These are phyloP conservation scores for Epichloe aotearoae DNA, from an alignment of 2,329 filamentous ascomycete species.

Conservation along the genomic window DNA sequence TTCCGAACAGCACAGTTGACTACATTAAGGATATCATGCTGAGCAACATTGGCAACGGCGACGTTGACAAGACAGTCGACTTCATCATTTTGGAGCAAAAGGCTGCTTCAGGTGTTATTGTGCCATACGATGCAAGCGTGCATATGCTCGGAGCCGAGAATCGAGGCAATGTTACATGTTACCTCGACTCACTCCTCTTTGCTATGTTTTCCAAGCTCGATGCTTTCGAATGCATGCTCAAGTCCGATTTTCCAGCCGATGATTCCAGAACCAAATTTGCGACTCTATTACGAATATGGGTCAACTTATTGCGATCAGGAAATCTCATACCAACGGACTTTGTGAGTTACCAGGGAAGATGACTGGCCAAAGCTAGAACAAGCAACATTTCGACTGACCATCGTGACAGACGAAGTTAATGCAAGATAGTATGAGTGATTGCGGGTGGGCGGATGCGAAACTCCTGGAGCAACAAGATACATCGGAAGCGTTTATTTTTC, in stretches of 20 bases:
- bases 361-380: neutral
- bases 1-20: constrained; percentile 41
- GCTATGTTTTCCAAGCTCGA: constrained; percentile 89
- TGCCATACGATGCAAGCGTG: constrained; percentile 57
- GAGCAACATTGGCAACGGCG: constrained; percentile 51
- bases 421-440: constrained; percentile 68
- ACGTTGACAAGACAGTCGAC: constrained; percentile 61
- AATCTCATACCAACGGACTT: constrained; percentile 76
- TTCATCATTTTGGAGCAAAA: constrained; percentile 68
- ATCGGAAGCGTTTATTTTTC: constrained; percentile 90
- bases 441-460: constrained; percentile 77
- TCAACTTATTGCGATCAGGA: constrained; percentile 78
- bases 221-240: constrained; percentile 86
- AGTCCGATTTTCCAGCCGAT: constrained; percentile 57
- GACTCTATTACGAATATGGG: constrained; percentile 75
- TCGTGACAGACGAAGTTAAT: constrained; percentile 57
- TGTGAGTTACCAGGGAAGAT: constrained; percentile 31
- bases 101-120: constrained; percentile 66
- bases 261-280: constrained; percentile 59
- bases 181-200: constrained; percentile 80
- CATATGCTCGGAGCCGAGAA: constrained; percentile 79
- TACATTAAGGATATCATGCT: constrained; percentile 41
- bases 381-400: constrained; percentile 7
- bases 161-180: constrained; percentile 79
- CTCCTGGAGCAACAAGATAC: constrained; percentile 80